Conservation (phyloP, 108 stramenopile genomes). For the Parietichytrium sp. region DNA sequence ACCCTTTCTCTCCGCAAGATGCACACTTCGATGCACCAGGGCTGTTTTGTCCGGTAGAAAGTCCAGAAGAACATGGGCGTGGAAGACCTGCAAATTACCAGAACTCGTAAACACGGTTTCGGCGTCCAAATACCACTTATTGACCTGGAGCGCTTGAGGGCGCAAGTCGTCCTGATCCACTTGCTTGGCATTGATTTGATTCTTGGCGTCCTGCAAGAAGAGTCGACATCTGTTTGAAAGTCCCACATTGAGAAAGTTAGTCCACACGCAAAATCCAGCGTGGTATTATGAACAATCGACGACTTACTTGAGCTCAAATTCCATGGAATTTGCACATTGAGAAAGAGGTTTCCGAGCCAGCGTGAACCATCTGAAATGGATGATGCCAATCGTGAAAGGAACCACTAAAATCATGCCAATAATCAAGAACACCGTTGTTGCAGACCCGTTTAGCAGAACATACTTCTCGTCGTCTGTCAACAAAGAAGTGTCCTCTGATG, state of each 20-base stretch:
- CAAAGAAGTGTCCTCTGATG: background rate
- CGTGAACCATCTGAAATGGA: background rate
- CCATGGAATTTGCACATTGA: background rate
- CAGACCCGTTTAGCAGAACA: background rate
- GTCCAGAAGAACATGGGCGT: slow-evolving; percentile 2
- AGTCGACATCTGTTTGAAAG: too few relatives aligned
- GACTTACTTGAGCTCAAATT: background rate
- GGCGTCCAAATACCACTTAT: slow-evolving; percentile 25
- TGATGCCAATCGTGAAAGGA: background rate
- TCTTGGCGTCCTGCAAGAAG: too few relatives aligned
- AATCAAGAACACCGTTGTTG: background rate
- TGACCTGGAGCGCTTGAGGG: background rate
- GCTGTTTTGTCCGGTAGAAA: background rate
- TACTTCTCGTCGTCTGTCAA: background rate
- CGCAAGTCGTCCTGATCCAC: too few relatives aligned
- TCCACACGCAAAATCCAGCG: background rate
- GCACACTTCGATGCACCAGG: background rate
- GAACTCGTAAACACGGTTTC: background rate
- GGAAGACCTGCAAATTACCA: background rate
- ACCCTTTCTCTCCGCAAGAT: background rate
- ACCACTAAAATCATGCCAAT: background rate
- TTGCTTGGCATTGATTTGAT: too few relatives aligned
- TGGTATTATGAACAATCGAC: too few relatives aligned
- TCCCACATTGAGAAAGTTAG: too few relatives aligned
- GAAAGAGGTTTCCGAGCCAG: background rate